Evolutionary conservation across 1,139 yeast genomes (phyloP).

Genomic region (Debaryomycetaceae sp.): DNA sequence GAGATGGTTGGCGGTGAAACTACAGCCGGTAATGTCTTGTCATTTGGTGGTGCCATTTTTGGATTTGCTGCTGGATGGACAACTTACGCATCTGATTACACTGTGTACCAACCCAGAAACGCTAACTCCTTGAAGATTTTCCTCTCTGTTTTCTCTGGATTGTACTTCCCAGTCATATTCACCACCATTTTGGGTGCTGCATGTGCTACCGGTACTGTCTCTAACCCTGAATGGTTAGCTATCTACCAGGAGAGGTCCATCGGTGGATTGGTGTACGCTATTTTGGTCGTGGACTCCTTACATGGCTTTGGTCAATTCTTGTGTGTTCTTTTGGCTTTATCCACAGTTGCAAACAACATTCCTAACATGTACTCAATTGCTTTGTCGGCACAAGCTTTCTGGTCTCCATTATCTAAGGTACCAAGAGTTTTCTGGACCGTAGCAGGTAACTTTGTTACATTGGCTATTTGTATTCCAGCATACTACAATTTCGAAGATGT

Average conservation of each 20-base stretch:
- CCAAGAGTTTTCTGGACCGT: slow-evolving; percentile 85
- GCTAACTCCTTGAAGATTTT: slow-evolving; percentile 60
- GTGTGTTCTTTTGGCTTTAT: slow-evolving; percentile 26
- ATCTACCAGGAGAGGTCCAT: slow-evolving; percentile 19
- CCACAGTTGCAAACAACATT: slow-evolving; percentile 26
- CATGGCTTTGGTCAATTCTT: slow-evolving; percentile 31
- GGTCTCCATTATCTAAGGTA: slow-evolving; percentile 65
- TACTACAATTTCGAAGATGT: slow-evolving; percentile 68
- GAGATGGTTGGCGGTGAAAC: slow-evolving; percentile 49
- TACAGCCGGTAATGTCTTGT: slow-evolving; percentile 73
- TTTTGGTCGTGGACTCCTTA: slow-evolving; percentile 23
- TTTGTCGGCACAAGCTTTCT: slow-evolving; percentile 25
- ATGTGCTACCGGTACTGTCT: slow-evolving; percentile 21
- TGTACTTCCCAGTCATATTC: slow-evolving; percentile 65
- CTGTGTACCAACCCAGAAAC: slow-evolving; percentile 73
- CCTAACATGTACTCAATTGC: slow-evolving; percentile 30
- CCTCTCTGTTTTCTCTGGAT: slow-evolving; percentile 59
- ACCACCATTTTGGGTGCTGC: slow-evolving; percentile 69
- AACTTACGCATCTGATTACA: slow-evolving; percentile 88
- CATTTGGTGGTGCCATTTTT: slow-evolving; percentile 80
- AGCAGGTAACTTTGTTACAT: slow-evolving; percentile 67
- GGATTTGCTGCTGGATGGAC: slow-evolving; percentile 98
- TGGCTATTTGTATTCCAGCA: slow-evolving; percentile 88
- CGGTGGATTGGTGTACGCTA: slow-evolving; percentile 28
- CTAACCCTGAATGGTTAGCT: slow-evolving; percentile 15